Percentiles rank a stretch among this genome's conserved stretches.
These are phyloP conservation scores for Coemansia javaensis DNA, from an alignment of 192 early-diverging fungal species.

Conservation along the genomic window DNA sequence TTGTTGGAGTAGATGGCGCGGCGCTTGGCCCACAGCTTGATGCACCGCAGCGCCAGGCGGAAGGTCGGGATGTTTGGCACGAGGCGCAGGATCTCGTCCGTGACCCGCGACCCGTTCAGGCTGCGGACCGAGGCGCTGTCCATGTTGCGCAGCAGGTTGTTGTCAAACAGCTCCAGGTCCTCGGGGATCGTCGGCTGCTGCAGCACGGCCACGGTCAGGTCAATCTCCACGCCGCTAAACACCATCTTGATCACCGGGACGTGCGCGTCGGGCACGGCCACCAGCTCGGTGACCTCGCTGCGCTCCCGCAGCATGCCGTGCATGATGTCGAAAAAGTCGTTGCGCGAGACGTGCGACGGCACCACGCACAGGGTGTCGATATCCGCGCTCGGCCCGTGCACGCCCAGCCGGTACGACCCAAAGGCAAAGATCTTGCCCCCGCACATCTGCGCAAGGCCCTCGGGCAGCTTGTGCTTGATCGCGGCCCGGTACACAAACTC, in stretches of 20 bases:
- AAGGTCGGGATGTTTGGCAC: conserved; percentile 90
- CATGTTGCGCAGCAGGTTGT: conserved; percentile 77
- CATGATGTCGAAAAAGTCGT: conserved; percentile 92
- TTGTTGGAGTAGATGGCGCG: conserved; percentile 94
- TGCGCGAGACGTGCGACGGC: conserved; percentile 80
- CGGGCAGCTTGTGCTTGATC: conserved; percentile 70
- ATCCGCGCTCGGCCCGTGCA: conserved; percentile 92
- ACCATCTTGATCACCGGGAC: conserved; percentile 95
- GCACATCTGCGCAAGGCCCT: conserved; percentile 75
- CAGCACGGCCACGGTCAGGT: conserved; percentile 88
- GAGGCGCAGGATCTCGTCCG: conserved; percentile 90
- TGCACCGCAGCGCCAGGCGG: conserved; percentile 82
- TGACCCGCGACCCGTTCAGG: conserved; percentile 93
- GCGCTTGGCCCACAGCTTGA: conserved; percentile 96
- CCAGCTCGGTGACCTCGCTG: conserved; percentile 80
- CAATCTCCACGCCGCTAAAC: conserved; percentile 87
- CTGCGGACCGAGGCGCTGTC: conserved; percentile 85
- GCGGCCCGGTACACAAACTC: conserved; percentile 84
- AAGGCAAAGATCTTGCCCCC: conserved; percentile 98
- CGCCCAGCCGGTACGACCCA: conserved; percentile 93
- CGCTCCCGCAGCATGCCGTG: conserved; percentile 74
- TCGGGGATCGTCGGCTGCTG: conserved; percentile 72
- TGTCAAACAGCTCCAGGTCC: conserved; percentile 79
- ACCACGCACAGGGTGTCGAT: conserved; percentile 97
- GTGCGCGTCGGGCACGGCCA: conserved; percentile 81